Percentiles rank a stretch among this genome's conserved stretches.
phyloP scores from a whole-genome alignment of 768 basidiomycete species.

The Leucosporidium yakuticum region DNA sequence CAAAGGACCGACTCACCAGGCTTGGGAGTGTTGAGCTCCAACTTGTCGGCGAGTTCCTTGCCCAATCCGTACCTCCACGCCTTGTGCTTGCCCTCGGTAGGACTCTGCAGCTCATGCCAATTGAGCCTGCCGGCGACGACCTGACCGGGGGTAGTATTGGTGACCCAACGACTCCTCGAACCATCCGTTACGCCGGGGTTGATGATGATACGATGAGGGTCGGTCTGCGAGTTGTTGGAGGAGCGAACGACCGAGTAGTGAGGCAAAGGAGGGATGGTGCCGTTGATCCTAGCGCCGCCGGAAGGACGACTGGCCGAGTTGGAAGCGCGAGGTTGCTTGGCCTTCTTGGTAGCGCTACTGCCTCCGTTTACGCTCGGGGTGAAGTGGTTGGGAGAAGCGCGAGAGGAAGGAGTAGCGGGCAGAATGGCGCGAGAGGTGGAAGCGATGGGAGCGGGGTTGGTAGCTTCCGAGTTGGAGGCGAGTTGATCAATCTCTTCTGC shows the following conservation, averaged over 20 bases:
- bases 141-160: conserved; percentile 3
- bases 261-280: conserved; percentile 7
- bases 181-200: conserved; percentile 15
- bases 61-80: conserved; percentile 49
- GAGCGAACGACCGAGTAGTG: conserved; percentile 17
- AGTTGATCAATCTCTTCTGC: background rate
- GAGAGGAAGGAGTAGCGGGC: too few relatives aligned
- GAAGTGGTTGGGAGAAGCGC: too few relatives aligned
- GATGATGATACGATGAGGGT: conserved; percentile 14
- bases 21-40: conserved; percentile 39
- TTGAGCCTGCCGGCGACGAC: background rate
- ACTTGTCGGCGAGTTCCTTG: conserved; percentile 46
- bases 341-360: background rate
- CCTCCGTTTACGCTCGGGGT: too few relatives aligned
- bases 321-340: too few relatives aligned
- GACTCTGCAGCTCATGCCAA: conserved; percentile 4
- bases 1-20: conserved; percentile 13
- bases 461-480: background rate
- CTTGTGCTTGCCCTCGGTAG: background rate
- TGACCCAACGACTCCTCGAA: conserved; percentile 1
- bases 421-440: background rate
- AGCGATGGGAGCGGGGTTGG: background rate
- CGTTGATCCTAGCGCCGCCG: background rate
- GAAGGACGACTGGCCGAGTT: background rate
- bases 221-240: background rate